Conservation (phyloP, 805 yeast species). For the Wickerhamomyces mucosus region DNA sequence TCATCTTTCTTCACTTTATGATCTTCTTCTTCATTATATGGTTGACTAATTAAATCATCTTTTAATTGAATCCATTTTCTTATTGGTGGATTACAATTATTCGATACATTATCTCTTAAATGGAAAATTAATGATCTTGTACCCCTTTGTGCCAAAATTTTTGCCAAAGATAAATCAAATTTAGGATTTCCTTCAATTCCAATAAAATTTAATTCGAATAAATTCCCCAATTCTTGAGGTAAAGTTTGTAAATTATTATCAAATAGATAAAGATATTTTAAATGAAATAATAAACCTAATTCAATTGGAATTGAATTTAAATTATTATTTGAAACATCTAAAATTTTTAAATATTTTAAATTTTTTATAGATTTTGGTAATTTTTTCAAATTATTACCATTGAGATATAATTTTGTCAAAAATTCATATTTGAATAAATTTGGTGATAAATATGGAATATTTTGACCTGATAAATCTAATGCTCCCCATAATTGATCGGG, state of each 20-base stretch:
- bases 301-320: slow-evolving; percentile 71
- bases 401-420: slow-evolving; percentile 76
- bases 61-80: slow-evolving; percentile 78
- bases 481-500: slow-evolving; percentile 91
- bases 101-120: slow-evolving; percentile 76
- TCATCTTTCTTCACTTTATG: slow-evolving; percentile 22
- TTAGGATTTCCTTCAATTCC: slow-evolving; percentile 90
- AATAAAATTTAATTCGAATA: slow-evolving; percentile 74
- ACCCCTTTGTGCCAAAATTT: slow-evolving; percentile 70
- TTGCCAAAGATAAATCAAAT: slow-evolving; percentile 52
- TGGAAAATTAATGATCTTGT: slow-evolving; percentile 74
- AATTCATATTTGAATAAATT: slow-evolving; percentile 74
- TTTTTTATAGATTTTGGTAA: slow-evolving; percentile 63
- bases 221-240: slow-evolving; percentile 79
- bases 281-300: slow-evolving; percentile 70
- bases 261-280: slow-evolving; percentile 76
- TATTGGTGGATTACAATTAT: slow-evolving; percentile 53
- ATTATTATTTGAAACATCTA: slow-evolving; percentile 77
- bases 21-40: no score
- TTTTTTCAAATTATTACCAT: slow-evolving; percentile 66
- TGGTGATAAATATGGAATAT: slow-evolving; percentile 59
- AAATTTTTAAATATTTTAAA: slow-evolving; percentile 64
- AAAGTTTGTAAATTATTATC: slow-evolving; percentile 71
- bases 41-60: slow-evolving; percentile 55
- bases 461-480: slow-evolving; percentile 86